These are phyloP conservation scores for Neurospora sp. DNA, from an alignment of 495 filamentous ascomycete genomes.

Conservation along the genomic window DNA sequence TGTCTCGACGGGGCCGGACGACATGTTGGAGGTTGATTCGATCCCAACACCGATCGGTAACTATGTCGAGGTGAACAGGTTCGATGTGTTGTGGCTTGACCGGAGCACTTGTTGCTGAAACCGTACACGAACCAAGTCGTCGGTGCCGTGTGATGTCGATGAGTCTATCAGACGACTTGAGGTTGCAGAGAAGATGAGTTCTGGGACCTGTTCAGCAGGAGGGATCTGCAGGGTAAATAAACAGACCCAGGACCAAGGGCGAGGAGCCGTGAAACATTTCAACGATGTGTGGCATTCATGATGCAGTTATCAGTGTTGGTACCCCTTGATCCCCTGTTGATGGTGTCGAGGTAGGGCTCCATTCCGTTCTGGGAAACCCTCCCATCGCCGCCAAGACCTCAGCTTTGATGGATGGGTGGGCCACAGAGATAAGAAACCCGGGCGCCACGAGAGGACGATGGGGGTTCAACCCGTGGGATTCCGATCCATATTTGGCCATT, in stretches of 20 bases:
- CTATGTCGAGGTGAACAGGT: not conserved
- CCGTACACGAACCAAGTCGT: constrained; percentile 1
- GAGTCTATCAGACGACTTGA: not conserved
- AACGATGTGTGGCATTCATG: not conserved
- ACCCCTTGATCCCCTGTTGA: not conserved
- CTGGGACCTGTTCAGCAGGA: not conserved
- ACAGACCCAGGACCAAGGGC: not conserved
- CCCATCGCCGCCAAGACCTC: constrained; percentile 6
- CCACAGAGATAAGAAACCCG: constrained; percentile 16
- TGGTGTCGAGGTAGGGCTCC: constrained; percentile 2
- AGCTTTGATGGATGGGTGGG: constrained; percentile 5
- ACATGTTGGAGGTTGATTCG: constrained; percentile 15
- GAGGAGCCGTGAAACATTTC: not conserved
- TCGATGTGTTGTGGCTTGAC: not conserved
- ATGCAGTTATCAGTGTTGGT: not conserved
- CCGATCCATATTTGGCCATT: constrained; percentile 4
- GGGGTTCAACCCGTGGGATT: constrained; percentile 9
- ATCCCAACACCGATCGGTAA: not conserved
- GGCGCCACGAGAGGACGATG: constrained; percentile 7
- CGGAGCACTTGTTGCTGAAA: constrained; percentile 2
- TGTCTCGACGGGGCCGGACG: constrained; percentile 33
- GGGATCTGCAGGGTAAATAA: constrained; percentile 22
- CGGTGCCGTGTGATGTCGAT: not conserved
- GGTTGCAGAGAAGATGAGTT: constrained; percentile 2
- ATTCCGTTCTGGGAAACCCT: constrained; percentile 14